Conservation (phyloP, 352 stramenopile genomes). For the Pythium coloratum region DNA sequence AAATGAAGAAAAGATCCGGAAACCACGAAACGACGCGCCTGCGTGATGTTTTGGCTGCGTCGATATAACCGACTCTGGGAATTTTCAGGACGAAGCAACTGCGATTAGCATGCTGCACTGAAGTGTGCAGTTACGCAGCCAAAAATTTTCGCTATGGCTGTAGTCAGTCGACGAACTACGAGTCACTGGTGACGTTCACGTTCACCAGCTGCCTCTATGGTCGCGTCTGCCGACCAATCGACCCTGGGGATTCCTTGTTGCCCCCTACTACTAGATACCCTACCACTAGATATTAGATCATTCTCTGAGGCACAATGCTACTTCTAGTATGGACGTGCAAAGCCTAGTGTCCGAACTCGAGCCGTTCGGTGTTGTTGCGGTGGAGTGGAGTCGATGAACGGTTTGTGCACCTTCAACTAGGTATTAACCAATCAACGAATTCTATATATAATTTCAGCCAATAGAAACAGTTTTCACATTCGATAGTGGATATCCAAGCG, state of each 20-base stretch:
- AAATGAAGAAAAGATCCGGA: slow-evolving; percentile 3
- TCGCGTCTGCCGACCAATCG: too few species aligned
- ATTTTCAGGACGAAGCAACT: neutral
- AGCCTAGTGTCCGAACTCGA: too few species aligned
- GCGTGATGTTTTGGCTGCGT: neutral
- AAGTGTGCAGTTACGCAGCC: slow-evolving; percentile 4
- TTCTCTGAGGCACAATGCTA: too few species aligned
- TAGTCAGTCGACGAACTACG: neutral
- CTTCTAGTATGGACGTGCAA: too few species aligned
- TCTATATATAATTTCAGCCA: slow-evolving; percentile 6
- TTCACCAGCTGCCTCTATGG: too few species aligned
- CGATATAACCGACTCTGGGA: slow-evolving; percentile 7
- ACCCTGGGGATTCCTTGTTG: too few species aligned
- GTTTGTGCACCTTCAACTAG: neutral
- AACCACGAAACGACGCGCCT: slow-evolving; percentile 14
- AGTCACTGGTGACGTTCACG: neutral
- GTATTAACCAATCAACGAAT: neutral
- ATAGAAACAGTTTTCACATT: slow-evolving; percentile 5
- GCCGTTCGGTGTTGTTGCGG: neutral
- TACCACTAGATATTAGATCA: too few species aligned
- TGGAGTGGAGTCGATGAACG: neutral
- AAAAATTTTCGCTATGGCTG: neutral
- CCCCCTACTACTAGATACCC: too few species aligned
- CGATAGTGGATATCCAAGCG: slow-evolving; percentile 1
- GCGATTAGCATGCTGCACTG: neutral